A percentile compares a stretch with the other conserved stretches of the same genome.
These are phyloP conservation scores for Phylloporus sp. DNA, from an alignment of 768 basidiomycete species.

Conservation along the genomic window DNA sequence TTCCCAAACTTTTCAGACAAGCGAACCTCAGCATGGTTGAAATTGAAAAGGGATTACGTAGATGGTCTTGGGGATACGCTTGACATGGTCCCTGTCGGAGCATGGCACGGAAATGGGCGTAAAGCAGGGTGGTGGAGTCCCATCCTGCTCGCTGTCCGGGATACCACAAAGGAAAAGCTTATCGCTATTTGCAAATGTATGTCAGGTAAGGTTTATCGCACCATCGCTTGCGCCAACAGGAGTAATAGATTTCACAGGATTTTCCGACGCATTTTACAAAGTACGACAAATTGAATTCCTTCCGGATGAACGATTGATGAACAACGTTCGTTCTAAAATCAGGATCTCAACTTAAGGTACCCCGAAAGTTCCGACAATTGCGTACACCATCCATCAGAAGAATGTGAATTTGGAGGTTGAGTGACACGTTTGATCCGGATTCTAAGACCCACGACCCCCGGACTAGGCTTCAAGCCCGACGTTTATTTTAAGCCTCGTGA, in stretches of 20 bases:
- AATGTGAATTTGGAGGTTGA: slow-evolving; percentile 61
- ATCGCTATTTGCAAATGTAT: slow-evolving; percentile 90
- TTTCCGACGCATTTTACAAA: slow-evolving; percentile 81
- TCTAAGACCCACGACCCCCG: not conserved
- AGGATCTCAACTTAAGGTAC: slow-evolving; percentile 66
- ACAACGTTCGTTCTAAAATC: slow-evolving; percentile 22
- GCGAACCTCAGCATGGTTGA: slow-evolving; percentile 83
- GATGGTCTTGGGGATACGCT: slow-evolving; percentile 72
- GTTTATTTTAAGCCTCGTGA: slow-evolving; percentile 69
- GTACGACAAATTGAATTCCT: slow-evolving; percentile 29
- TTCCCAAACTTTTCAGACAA: slow-evolving; percentile 50
- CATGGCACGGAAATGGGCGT: slow-evolving; percentile 87
- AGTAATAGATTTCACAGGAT: slow-evolving; percentile 46
- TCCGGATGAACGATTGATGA: not conserved
- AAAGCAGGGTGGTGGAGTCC: slow-evolving; percentile 94
- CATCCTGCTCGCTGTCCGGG: slow-evolving; percentile 74
- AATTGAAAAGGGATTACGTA: slow-evolving; percentile 92
- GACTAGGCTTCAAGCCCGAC: slow-evolving; percentile 55
- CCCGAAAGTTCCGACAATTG: slow-evolving; percentile 51
- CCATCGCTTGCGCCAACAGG: not conserved
- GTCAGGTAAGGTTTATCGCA: slow-evolving; percentile 52
- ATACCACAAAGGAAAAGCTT: slow-evolving; percentile 53
- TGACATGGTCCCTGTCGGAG: slow-evolving; percentile 70
- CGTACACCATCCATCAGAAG: slow-evolving; percentile 51
- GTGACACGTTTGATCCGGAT: slow-evolving; percentile 10